Percentiles rank a stretch among this genome's conserved stretches.
Conservation (phyloP, 2,329 filamentous ascomycete species). For the Penicillium sp. region DNA sequence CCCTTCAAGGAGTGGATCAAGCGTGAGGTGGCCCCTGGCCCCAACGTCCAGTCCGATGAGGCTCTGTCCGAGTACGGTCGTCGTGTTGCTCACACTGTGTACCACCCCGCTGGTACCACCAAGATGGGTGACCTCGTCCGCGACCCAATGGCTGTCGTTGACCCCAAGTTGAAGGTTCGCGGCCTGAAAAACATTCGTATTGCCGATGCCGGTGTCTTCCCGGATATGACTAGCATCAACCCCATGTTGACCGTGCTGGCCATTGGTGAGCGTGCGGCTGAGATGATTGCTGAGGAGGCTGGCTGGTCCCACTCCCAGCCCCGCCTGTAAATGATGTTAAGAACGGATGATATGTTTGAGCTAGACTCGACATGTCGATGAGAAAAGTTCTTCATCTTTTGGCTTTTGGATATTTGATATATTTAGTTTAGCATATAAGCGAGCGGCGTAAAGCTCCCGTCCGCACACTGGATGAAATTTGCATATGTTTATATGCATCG, state of each 20-base stretch:
- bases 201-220: slow-evolving; percentile 85
- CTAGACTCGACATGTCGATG: slow-evolving; percentile 17
- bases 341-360: background rate
- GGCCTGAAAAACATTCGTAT: slow-evolving; percentile 74
- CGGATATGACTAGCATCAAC: slow-evolving; percentile 82
- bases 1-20: slow-evolving; percentile 84
- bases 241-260: slow-evolving; percentile 87
- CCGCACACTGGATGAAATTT: background rate
- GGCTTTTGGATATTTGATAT: background rate
- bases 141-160: slow-evolving; percentile 77
- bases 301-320: slow-evolving; percentile 62
- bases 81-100: slow-evolving; percentile 80
- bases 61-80: slow-evolving; percentile 79
- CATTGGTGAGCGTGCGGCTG: slow-evolving; percentile 79
- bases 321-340: slow-evolving; percentile 46
- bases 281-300: slow-evolving; percentile 75
- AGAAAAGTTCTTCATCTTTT: slow-evolving; percentile 7
- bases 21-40: slow-evolving; percentile 76
- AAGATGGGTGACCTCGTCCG: slow-evolving; percentile 77
- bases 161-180: slow-evolving; percentile 68
- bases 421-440: slow-evolving; percentile 25
- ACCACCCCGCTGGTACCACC: slow-evolving; percentile 85
- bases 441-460: slow-evolving; percentile 15
- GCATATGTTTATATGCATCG: background rate
- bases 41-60: slow-evolving; percentile 71